These are phyloP conservation scores for Magnolia changhungtana DNA, from an alignment of 164 flowering plant genomes.

Conservation along the genomic window DNA sequence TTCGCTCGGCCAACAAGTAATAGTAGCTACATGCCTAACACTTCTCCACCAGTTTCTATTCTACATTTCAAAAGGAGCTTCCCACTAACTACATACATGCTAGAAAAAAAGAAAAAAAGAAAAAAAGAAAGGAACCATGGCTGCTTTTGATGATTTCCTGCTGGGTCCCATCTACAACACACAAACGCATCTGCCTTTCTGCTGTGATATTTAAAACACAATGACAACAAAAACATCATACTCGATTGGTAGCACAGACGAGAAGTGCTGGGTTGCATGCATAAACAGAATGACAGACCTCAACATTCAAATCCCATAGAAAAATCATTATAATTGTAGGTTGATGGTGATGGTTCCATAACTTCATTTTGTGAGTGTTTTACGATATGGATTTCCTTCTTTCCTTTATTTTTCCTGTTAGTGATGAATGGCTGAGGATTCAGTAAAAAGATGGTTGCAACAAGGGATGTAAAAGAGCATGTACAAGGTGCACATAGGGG, in stretches of 20 bases:
- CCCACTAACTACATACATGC: background rate
- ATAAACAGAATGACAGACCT: no score
- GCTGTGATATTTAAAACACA: no score
- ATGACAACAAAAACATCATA: no score
- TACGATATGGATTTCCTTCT: background rate
- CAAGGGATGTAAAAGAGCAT: no score
- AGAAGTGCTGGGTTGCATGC: no score
- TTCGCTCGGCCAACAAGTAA: conserved; percentile 50
- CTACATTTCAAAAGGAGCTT: conserved; percentile 15
- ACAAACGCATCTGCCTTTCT: no score
- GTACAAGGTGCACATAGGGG: no score
- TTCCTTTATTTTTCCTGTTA: background rate
- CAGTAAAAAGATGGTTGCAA: background rate
- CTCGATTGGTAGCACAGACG: no score
- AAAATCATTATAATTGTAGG: background rate
- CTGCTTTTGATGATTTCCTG: background rate
- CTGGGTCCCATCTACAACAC: no score
- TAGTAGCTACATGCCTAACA: conserved; percentile 35
- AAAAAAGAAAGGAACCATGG: no score
- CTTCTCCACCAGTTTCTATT: conserved; percentile 38
- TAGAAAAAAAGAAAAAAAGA: no score
- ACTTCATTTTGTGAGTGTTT: background rate
- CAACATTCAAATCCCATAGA: background rate
- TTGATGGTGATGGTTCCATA: background rate
- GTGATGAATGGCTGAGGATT: background rate